Evolutionary conservation across 2,329 filamentous ascomycete genomes (phyloP).

Genomic region (Alternaria sp.): DNA sequence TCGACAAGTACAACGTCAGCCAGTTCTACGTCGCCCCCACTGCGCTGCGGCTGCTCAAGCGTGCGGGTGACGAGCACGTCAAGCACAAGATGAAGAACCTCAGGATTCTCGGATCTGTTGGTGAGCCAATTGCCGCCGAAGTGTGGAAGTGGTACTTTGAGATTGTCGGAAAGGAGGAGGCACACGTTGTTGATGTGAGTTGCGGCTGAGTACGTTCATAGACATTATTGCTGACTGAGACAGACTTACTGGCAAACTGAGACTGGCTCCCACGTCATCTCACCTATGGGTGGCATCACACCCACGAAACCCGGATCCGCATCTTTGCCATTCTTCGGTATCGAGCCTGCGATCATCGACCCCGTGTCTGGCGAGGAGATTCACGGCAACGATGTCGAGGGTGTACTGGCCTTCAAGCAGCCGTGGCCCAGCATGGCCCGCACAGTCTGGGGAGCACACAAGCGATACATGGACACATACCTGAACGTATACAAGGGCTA

Average conservation of each 20-base stretch:
- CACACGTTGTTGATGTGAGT: conserved; percentile 92
- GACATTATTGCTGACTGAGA: conserved; percentile 23
- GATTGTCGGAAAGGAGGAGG: conserved; percentile 88
- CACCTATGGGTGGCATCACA: conserved; percentile 88
- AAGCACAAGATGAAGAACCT: conserved; percentile 88
- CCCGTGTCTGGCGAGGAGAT: conserved; percentile 94
- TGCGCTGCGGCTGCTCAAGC: conserved; percentile 89
- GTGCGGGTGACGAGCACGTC: conserved; percentile 91
- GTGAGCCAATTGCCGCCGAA: conserved; percentile 96
- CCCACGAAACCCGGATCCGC: conserved; percentile 97
- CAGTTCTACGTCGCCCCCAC: conserved; percentile 99
- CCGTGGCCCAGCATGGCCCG: conserved; percentile 98
- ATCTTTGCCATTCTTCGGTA: conserved; percentile 96
- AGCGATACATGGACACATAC: conserved; percentile 99
- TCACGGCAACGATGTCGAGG: conserved; percentile 94
- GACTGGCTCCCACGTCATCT: conserved; percentile 95
- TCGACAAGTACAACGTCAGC: conserved; percentile 91
- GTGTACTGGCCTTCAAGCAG: conserved; percentile 96
- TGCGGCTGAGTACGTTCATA: background rate
- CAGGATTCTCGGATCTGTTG: conserved; percentile 89
- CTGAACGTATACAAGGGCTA: conserved; percentile 97
- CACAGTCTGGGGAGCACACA: conserved; percentile 96
- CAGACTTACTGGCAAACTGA: conserved; percentile 99
- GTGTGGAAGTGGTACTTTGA: conserved; percentile 99
- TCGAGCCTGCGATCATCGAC: conserved; percentile 97